A percentile compares a stretch with the other conserved stretches of the same genome.
Evolutionary conservation across 257 asterid genomes (phyloP).

Genomic region (Jaltomata sinuosa): DNA sequence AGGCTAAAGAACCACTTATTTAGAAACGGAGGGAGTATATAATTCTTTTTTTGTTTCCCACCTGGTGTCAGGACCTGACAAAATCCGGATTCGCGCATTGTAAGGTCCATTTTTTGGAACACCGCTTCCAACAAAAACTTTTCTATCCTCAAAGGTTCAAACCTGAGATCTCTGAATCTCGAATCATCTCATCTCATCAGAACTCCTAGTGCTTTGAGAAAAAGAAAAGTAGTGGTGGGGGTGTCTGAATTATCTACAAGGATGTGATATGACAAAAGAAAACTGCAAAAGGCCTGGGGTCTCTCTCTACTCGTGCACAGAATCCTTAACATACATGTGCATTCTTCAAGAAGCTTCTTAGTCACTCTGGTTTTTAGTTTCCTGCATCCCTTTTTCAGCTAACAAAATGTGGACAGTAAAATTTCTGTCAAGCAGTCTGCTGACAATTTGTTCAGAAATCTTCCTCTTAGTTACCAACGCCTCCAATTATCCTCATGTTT

Average conservation of each 20-base stretch:
- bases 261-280: not conserved
- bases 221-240: not conserved
- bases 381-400: not conserved
- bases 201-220: not conserved
- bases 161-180: too few species aligned
- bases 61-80: too few species aligned
- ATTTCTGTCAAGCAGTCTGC: not conserved
- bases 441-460: not conserved
- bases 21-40: too few species aligned
- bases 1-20: too few species aligned
- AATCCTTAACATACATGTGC: slow-evolving; percentile 1
- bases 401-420: not conserved
- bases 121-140: too few species aligned
- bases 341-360: not conserved
- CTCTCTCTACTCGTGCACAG: not conserved
- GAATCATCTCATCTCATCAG: too few species aligned
- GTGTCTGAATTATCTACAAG: not conserved
- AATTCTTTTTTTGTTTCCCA: too few species aligned
- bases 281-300: not conserved
- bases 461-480: not conserved
- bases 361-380: not conserved
- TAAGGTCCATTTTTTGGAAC: too few species aligned
- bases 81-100: too few species aligned
- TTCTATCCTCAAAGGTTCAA: too few species aligned
- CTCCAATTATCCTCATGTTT: not conserved